phyloP scores from a whole-genome alignment of 495 filamentous ascomycete genomes.

The Penicillium arizonense region DNA sequence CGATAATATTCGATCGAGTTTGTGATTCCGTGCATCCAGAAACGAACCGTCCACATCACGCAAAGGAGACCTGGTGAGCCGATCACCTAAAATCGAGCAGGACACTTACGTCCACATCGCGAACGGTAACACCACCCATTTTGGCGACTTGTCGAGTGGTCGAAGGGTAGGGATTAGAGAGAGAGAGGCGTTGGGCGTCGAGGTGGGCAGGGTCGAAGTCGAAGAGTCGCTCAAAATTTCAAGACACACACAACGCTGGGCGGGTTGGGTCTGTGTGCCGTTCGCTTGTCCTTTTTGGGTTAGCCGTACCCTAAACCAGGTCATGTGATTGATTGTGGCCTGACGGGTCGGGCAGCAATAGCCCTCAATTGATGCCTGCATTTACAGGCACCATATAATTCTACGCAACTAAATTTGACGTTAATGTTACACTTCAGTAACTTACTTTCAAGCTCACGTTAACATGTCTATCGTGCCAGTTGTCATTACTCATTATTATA shows the following conservation, averaged over 20 bases:
- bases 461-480: slow-evolving; percentile 2
- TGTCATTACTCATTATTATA: slow-evolving; percentile 20
- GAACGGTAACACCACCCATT: slow-evolving; percentile 85
- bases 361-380: background rate
- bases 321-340: slow-evolving; percentile 16
- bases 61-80: slow-evolving; percentile 22
- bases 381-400: background rate
- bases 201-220: slow-evolving; percentile 37
- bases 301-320: slow-evolving; percentile 44
- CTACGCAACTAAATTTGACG: background rate
- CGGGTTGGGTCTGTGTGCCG: slow-evolving; percentile 36
- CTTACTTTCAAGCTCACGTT: background rate
- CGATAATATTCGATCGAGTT: slow-evolving; percentile 6
- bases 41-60: slow-evolving; percentile 21
- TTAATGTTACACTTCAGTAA: background rate
- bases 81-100: slow-evolving; percentile 18
- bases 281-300: slow-evolving; percentile 45
- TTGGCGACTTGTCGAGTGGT: slow-evolving; percentile 55
- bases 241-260: slow-evolving; percentile 35
- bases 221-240: slow-evolving; percentile 43
- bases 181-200: slow-evolving; percentile 41
- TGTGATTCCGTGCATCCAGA: slow-evolving; percentile 15
- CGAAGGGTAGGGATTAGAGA: slow-evolving; percentile 35
- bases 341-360: background rate
- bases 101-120: slow-evolving; percentile 84